Base-by-base conservation (phyloP, 23 red algal genomes). In the Pyropia yezoensis region DNA sequence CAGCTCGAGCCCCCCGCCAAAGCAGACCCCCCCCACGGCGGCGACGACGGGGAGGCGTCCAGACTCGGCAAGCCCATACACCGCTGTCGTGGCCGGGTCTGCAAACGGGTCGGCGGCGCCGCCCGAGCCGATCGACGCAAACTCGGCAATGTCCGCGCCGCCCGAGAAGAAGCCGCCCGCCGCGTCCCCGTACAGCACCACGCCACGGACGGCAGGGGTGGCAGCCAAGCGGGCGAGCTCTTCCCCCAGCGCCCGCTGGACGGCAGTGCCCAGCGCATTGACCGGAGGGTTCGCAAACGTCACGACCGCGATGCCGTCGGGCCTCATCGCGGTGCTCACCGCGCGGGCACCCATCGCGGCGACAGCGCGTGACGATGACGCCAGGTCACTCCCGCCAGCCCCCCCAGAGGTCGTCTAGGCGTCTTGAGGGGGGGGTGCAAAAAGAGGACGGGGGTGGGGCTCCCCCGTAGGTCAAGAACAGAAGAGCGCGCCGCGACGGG, bases 61-160 rank as follows among this genome's bases (percentile, higher is more conserved):
- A 50, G 75, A 54, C 45, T 75, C 69, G 6, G 71, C 60, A 14
- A 54, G 39, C 17, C 61, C 61, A 29, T 87, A 91, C 45, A 69
- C 73, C 73, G 52, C 63, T 30, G 84, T 72, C n/a, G 61, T 68
- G 27, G 79, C 74, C 54, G 74, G 59, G 53, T 77, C 67, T 26
- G 83, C 68, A 11, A 64, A 11, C 33, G 61, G 25, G 21, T 73
- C 59, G 30, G 47, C 53, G 14, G 18, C 70, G 52, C 83, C 22
- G 11, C 33, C 70, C 7, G 59, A 27, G 23, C 73, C 60, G 23
- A 81, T 64, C 25, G 67, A 73, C 12, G 74, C 39, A 80, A 98
- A 98, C 79, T 98, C 83, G 49, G 79, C 64, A 34, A 98, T 78
- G 50, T 98, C 94, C 50, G 94, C 94, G 2, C 94, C 94, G 20